A percentile compares a stretch with the other conserved stretches of the same genome.
phyloP scores from a whole-genome alignment of 345 rosid genomes.

The Leavenworthia alabamica region DNA sequence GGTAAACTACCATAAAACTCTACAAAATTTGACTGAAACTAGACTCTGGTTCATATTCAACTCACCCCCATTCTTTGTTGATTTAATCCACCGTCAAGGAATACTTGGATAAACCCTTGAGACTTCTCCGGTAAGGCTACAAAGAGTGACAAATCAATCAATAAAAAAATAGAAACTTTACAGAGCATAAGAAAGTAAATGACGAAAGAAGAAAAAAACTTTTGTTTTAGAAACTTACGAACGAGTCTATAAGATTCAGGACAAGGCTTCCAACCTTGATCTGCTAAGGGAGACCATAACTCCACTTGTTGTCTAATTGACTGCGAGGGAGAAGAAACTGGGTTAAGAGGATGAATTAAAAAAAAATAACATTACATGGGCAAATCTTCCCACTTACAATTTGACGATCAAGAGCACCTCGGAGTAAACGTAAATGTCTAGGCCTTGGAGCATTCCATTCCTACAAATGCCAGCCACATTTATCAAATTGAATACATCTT shows the following conservation, averaged over 20 bases:
- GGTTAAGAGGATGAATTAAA: neutral
- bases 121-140: constrained; percentile 56
- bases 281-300: constrained; percentile 80
- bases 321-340: constrained; percentile 29
- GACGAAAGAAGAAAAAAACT: neutral
- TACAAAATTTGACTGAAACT: neutral
- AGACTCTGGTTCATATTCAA: neutral
- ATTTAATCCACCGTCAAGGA: constrained; percentile 95
- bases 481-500: neutral
- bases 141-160: constrained; percentile 11
- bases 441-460: constrained; percentile 97
- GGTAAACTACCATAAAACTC: neutral
- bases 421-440: constrained; percentile 51
- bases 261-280: constrained; percentile 86
- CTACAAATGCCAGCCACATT: constrained; percentile 37
- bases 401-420: constrained; percentile 54
- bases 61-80: constrained; percentile 98
- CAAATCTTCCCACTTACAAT: constrained; percentile 49
- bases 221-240: constrained; percentile 39
- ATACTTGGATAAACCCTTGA: constrained; percentile 72
- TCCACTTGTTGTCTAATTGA: constrained; percentile 51
- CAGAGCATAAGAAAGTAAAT: neutral
- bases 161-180: neutral
- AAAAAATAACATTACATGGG: neutral
- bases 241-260: constrained; percentile 16